These are phyloP conservation scores for Hansenula lynferdii DNA, from an alignment of 1,139 yeast genomes.

Conservation along the genomic window DNA sequence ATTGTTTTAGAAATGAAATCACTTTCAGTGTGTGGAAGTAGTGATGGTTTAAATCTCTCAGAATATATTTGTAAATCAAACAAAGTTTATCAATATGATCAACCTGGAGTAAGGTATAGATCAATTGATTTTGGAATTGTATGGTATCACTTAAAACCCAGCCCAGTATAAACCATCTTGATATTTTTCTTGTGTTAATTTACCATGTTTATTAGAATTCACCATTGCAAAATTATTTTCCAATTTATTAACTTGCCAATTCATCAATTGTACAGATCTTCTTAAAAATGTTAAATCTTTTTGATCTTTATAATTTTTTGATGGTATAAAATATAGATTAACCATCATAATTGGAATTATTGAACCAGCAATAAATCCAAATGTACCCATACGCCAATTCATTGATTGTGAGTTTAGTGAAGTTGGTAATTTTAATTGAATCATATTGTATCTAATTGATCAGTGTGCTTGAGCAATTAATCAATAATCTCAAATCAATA, in stretches of 20 bases:
- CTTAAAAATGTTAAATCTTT: slow-evolving; percentile 17
- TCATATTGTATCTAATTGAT: too few relatives aligned
- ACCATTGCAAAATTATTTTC: slow-evolving; percentile 5
- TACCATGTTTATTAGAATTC: not conserved
- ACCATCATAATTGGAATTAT: slow-evolving; percentile 18
- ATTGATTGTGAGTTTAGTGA: slow-evolving; percentile 7
- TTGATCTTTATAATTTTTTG: slow-evolving; percentile 12
- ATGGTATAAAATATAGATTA: slow-evolving; percentile 16
- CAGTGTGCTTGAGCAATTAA: too few relatives aligned
- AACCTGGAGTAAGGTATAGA: too few relatives aligned
- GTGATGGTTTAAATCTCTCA: too few relatives aligned
- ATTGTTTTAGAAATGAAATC: too few relatives aligned
- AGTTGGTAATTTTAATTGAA: not conserved
- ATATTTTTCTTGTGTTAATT: slow-evolving; percentile 9
- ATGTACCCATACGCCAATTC: slow-evolving; percentile 17
- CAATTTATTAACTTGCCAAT: slow-evolving; percentile 19
- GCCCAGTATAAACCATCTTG: slow-evolving; percentile 25
- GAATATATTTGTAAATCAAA: too few relatives aligned
- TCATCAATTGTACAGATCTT: slow-evolving; percentile 17
- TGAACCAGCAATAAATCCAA: slow-evolving; percentile 21
- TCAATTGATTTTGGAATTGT: too few relatives aligned
- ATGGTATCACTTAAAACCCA: slow-evolving; percentile 14
- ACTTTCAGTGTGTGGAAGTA: too few relatives aligned
- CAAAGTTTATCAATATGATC: too few relatives aligned
- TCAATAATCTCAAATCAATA: too few relatives aligned